Conservation (phyloP, 2,329 filamentous ascomycete genomes). For the Domatiomyces globalis region DNA sequence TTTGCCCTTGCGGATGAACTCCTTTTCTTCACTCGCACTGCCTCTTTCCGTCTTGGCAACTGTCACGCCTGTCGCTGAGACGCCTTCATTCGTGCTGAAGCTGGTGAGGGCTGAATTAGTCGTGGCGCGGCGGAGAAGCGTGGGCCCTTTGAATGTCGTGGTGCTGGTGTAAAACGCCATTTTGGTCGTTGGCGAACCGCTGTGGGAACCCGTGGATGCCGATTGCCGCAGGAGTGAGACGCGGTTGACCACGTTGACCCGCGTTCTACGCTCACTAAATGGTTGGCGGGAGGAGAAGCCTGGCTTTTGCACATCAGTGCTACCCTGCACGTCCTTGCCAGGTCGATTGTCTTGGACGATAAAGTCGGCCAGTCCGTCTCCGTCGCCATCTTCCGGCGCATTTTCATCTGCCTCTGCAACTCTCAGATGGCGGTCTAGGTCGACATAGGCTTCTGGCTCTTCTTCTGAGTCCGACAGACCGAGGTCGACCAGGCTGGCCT, state of each 20-base stretch:
- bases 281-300: conserved; percentile 15
- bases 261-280: conserved; percentile 20
- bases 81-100: conserved; percentile 10
- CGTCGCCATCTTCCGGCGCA: conserved; percentile 36
- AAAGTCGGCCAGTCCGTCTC: conserved; percentile 18
- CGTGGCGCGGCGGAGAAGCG: conserved; percentile 16
- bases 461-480: conserved; percentile 32
- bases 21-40: conserved; percentile 14
- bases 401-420: conserved; percentile 40
- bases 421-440: conserved; percentile 34
- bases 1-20: conserved; percentile 15
- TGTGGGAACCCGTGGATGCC: conserved; percentile 29
- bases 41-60: conserved; percentile 16
- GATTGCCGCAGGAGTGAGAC: conserved; percentile 31
- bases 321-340: conserved; percentile 13
- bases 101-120: conserved; percentile 16
- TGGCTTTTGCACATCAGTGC: conserved; percentile 15
- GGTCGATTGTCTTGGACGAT: conserved; percentile 19
- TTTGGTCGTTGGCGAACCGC: conserved; percentile 10
- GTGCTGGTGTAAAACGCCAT: conserved; percentile 15
- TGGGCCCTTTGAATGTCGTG: conserved; percentile 11
- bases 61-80: conserved; percentile 17
- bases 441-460: conserved; percentile 27
- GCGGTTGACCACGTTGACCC: conserved; percentile 31
- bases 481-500: conserved; percentile 32